Evolutionary conservation across 2,329 filamentous ascomycete species (phyloP), one percentile per base, ranked within the genome.

Genomic region (Xylaria sp.): DNA sequence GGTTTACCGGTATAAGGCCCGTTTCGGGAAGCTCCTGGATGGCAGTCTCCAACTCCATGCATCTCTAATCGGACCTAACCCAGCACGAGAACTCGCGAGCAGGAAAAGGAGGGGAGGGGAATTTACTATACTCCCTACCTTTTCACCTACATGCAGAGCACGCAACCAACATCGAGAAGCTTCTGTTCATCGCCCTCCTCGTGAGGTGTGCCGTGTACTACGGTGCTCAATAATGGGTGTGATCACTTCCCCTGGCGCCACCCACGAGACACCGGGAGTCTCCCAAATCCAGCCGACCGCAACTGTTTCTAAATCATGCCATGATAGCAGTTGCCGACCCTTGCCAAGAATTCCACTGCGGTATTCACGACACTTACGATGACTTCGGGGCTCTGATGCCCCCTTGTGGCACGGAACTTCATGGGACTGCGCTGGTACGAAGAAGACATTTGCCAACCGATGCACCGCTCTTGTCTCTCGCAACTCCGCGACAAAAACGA

Each of bases 31-130:
- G 48, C 52, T 54, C 47, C 54, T 59, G 59, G 56, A 52, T 58
- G 54, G 59, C 54, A 37, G 59, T 62, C 59, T 64, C 62, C 62
- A 64, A 59, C 46, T 53, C 39, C 5, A 54, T 60, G 62, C 57
- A 62, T 58, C 48, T 60, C 54, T 64, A 64, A 64, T 64, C 62
- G 62, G 62, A 64, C 62, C 62, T 64, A 64, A 64, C 62, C 57
- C 60, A 64, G 59, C 51, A 42, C 39, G 16, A 58, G 55, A 54
- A 62, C 11, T 64, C 55, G 58, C 63, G 58, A 58, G 59, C 55
- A 54, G 57, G 54, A 16, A n/a, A 35, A 51, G 23, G 16, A 16
- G 30, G 49, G 49, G 48, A 9, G 47, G 16, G 37, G 37, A 42
- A 13, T 42, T 3, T 13, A 42, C 11, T 13, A 42, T 42, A 9